Base-by-base conservation (phyloP, 2,329 filamentous ascomycete species). In the Allantophomopsis cytisporea region DNA sequence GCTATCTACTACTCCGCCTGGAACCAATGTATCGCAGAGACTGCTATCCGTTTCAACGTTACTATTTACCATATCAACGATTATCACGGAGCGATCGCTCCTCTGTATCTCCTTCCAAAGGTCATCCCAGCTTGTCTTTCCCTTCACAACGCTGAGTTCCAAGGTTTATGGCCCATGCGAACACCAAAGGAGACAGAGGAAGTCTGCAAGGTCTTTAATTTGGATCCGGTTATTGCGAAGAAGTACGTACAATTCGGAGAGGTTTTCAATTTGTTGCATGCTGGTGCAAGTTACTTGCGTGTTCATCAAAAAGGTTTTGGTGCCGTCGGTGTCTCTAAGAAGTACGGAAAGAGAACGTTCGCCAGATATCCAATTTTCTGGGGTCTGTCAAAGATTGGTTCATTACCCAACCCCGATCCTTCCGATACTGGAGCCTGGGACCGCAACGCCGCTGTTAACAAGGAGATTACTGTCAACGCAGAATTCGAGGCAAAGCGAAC, bases 291-390 rank as follows among this genome's bases (percentile, higher is more conserved):
- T 46, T 78, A 80, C 46, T 63, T 81, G 8, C 71, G 76, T 42
- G 61, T 80, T n/a, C 74, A 80, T 47, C 76, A 81, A 48, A 70
- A 75, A 48, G 76, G 76, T 2, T 80, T 77, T 40, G 76, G 76
- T 39, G 75, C 76, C 12, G 76, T 80, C 23, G 76, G 76, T 47
- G 76, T 80, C 1, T 77, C 72, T 2, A 75, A 73, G 48, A 80
- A 80, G 53, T 81, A 81, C 46, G 76, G 76, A 10, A 76, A 77
- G 52, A 69, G 76, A 12, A 76, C 73, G 2, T 76, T 73, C 51
- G 73, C 75, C 35, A 65, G 76, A 33, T 81, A 80, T 50, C 76
- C 76, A 2, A 80, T 80, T 43, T 80, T 81, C 58, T 80, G 76
- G 76, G 45, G 52, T 41, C 13, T 81, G 76, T 7, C 80, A 60